Conservation (phyloP, 129 eudicot species). For the Escallonia herrerae region DNA sequence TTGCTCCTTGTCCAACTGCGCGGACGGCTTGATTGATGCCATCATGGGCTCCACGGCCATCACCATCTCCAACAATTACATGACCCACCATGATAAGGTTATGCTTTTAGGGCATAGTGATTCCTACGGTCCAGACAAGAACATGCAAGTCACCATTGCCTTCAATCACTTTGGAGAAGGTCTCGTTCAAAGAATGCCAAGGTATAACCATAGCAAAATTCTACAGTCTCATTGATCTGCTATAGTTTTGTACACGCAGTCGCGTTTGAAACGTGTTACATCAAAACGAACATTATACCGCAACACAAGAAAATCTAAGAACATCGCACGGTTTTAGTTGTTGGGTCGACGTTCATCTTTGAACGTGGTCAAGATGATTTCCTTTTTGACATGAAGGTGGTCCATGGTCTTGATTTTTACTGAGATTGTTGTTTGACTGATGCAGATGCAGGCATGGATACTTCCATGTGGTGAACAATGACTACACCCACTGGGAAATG, state of each 20-base stretch:
- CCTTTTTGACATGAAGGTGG: too few species aligned
- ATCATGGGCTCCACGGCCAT: slow-evolving; percentile 54
- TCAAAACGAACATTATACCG: too few species aligned
- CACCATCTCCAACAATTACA: slow-evolving; percentile 54
- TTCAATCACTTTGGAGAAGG: slow-evolving; percentile 11
- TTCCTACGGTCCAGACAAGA: slow-evolving; percentile 42
- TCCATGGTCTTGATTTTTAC: too few species aligned
- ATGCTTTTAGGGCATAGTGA: slow-evolving; percentile 63
- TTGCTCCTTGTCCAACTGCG: slow-evolving; percentile 47
- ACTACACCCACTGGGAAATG: slow-evolving; percentile 95
- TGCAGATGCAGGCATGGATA: slow-evolving; percentile 80
- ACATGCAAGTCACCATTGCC: slow-evolving; percentile 43
- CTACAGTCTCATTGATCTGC: too few species aligned
- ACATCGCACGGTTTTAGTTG: too few species aligned
- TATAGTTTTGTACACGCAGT: too few species aligned
- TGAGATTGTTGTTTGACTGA: neutral
- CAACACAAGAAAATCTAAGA: too few species aligned
- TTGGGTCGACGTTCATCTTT: too few species aligned
- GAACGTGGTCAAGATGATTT: too few species aligned
- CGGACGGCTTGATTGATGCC: slow-evolving; percentile 61
- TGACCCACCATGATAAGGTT: slow-evolving; percentile 60
- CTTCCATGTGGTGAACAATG: slow-evolving; percentile 89
- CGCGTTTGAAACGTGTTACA: too few species aligned
- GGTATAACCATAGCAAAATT: neutral
- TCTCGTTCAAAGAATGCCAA: slow-evolving; percentile 18